These are phyloP conservation scores for Xylariaceae sp. DNA, from an alignment of 2,329 filamentous ascomycete genomes.

Conservation along the genomic window DNA sequence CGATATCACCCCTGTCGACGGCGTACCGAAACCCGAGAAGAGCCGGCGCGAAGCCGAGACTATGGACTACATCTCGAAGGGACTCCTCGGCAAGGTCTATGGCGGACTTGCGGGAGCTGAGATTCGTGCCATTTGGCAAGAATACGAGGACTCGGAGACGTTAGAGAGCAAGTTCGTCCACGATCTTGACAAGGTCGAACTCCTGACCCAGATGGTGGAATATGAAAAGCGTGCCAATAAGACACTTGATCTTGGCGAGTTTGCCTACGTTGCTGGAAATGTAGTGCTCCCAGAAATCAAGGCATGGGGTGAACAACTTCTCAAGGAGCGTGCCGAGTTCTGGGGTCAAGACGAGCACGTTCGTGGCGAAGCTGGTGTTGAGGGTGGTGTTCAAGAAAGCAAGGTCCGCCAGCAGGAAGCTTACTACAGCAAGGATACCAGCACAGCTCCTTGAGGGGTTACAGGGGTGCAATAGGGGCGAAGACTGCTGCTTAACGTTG, in stretches of 20 bases:
- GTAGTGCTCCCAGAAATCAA: constrained; percentile 73
- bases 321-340: constrained; percentile 68
- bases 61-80: constrained; percentile 82
- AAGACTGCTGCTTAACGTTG: neutral
- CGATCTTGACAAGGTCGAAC: constrained; percentile 95
- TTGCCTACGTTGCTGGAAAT: constrained; percentile 68
- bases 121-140: constrained; percentile 79
- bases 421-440: constrained; percentile 39
- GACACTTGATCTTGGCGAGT: constrained; percentile 75
- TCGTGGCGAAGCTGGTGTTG: constrained; percentile 41
- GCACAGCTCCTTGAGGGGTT: constrained; percentile 1
- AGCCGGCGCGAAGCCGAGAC: constrained; percentile 77
- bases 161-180: constrained; percentile 86
- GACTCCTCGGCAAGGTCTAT: constrained; percentile 67
- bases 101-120: constrained; percentile 64
- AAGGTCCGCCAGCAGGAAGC: constrained; percentile 42
- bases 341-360: constrained; percentile 55
- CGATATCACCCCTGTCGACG: constrained; percentile 92
- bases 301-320: constrained; percentile 70
- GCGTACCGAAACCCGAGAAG: constrained; percentile 82
- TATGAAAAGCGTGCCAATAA: constrained; percentile 73
- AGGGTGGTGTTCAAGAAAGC: constrained; percentile 36
- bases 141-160: constrained; percentile 87
- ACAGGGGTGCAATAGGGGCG: neutral
- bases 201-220: constrained; percentile 91